Evolutionary conservation across 23 red algal genomes (phyloP).

Genomic region (Gracilaria caudata): DNA sequence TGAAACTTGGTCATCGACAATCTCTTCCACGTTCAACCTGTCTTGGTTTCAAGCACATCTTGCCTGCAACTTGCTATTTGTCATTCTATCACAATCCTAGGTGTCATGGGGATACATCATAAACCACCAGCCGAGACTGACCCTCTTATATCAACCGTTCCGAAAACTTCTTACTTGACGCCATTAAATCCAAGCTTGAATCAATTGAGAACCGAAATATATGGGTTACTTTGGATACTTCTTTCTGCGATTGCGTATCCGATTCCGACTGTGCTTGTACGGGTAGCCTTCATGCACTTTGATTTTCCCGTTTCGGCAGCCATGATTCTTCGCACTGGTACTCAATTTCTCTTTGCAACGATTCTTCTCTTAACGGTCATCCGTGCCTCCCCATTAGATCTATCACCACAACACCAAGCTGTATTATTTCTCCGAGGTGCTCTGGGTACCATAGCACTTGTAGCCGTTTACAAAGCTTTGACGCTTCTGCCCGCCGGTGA

Average conservation of each 20-base stretch:
- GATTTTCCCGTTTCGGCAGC: neutral
- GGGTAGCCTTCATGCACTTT: neutral
- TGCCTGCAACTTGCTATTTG: no score
- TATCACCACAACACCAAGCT: slow-evolving; percentile 4
- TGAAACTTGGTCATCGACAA: no score
- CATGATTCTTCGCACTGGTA: slow-evolving; percentile 5
- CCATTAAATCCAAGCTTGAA: neutral
- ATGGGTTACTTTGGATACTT: neutral
- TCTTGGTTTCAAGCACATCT: no score
- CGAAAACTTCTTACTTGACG: neutral
- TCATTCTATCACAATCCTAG: no score
- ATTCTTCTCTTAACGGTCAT: neutral
- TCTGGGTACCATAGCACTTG: slow-evolving; percentile 8
- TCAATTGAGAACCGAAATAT: neutral
- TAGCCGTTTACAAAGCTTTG: slow-evolving; percentile 29
- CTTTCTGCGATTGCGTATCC: neutral
- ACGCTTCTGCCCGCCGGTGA: slow-evolving; percentile 42
- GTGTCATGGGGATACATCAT: neutral
- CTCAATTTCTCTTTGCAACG: neutral
- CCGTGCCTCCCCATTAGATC: neutral
- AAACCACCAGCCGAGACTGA: neutral
- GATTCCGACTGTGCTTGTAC: neutral
- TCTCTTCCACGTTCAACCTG: no score
- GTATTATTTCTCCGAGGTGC: slow-evolving; percentile 33
- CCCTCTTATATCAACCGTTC: neutral